These are phyloP conservation scores for Xanthoconium separans DNA, from an alignment of 1,284 basidiomycete species.

Conservation along the genomic window DNA sequence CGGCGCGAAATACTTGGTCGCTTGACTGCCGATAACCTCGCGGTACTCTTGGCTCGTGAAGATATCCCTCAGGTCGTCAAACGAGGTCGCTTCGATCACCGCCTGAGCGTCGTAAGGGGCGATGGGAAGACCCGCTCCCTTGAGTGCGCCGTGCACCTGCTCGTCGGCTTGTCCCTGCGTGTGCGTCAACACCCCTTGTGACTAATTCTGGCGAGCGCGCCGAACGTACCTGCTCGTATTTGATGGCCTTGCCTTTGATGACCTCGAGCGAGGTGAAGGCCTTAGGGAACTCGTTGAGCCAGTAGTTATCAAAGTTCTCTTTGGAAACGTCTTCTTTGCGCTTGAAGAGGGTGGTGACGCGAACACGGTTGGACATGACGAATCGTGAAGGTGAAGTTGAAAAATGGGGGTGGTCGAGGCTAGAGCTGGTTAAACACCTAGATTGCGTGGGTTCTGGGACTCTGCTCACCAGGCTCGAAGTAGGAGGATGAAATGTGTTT, in stretches of 20 bases:
- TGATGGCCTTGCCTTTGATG: constrained; percentile 16
- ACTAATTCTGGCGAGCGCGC: not conserved
- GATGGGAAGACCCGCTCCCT: not conserved
- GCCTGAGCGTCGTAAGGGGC: not conserved
- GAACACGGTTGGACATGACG: constrained; percentile 8
- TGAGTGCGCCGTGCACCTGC: not conserved
- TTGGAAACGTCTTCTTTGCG: constrained; percentile 17
- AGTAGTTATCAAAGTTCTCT: constrained; percentile 18
- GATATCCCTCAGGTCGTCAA: not conserved
- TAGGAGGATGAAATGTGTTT: too few relatives aligned
- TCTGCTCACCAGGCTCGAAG: too few relatives aligned
- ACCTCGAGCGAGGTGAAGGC: constrained; percentile 18
- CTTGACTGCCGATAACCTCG: not conserved
- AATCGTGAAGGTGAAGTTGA: not conserved
- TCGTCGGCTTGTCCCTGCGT: not conserved
- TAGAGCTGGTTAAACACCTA: not conserved
- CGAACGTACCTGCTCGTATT: not conserved
- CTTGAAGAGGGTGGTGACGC: constrained; percentile 12
- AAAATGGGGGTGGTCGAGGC: not conserved
- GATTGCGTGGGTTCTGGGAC: too few relatives aligned
- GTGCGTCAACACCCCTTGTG: too few relatives aligned
- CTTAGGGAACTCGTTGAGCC: constrained; percentile 13
- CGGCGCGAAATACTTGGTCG: not conserved
- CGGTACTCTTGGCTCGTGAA: not conserved
- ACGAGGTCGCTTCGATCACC: not conserved